These are phyloP conservation scores for Epicoccum sorghinum DNA, from an alignment of 2,329 filamentous ascomycete genomes.

Conservation along the genomic window DNA sequence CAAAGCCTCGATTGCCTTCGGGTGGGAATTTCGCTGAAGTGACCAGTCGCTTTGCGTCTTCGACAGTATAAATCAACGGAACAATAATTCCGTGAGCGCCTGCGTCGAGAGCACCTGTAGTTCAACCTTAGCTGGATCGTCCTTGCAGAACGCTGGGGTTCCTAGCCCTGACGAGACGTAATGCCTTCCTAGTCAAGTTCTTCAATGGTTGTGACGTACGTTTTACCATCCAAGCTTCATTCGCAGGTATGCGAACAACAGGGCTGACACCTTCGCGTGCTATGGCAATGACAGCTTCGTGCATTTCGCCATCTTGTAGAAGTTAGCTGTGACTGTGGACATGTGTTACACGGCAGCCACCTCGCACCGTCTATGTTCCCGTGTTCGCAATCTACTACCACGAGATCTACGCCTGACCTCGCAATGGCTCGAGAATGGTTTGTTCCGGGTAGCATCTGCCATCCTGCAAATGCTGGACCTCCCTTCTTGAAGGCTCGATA, in stretches of 20 bases:
- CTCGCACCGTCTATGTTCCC: conserved; percentile 60
- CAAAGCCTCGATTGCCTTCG: conserved; percentile 60
- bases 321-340: conserved; percentile 7
- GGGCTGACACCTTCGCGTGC: conserved; percentile 53
- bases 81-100: conserved; percentile 66
- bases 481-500: conserved; percentile 58
- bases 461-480: conserved; percentile 60
- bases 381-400: conserved; percentile 62
- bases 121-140: background rate
- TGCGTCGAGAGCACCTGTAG: conserved; percentile 60
- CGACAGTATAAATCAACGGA: conserved; percentile 59
- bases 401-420: conserved; percentile 60
- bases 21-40: conserved; percentile 63
- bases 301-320: conserved; percentile 57
- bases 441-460: conserved; percentile 63
- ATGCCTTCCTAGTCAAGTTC: background rate
- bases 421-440: conserved; percentile 61
- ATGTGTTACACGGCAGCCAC: background rate
- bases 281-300: conserved; percentile 60
- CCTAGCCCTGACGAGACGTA: too few relatives aligned
- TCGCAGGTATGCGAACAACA: conserved; percentile 58
- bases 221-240: conserved; percentile 68
- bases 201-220: conserved; percentile 41
- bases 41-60: conserved; percentile 60
- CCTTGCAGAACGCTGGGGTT: background rate